Base-by-base conservation (phyloP, 352 stramenopile genomes). In the Pilasporangium apinafurcum region DNA sequence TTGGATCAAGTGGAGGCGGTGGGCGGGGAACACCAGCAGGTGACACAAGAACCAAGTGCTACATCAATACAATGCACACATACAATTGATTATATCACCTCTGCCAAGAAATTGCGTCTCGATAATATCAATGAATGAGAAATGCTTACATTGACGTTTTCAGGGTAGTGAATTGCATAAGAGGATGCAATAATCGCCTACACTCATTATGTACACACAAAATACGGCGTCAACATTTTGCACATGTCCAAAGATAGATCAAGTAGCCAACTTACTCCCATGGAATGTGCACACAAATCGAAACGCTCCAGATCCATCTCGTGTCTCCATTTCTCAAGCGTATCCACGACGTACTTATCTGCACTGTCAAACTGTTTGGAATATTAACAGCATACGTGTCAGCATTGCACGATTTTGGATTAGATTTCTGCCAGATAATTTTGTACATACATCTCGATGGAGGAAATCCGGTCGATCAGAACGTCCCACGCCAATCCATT, bases 121-220 rank as follows among this genome's bases (percentile, higher is more conserved):
- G n/a, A n/a, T n/a, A n/a, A n/a, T n/a, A n/a, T n/a, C n/a, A n/a
- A n/a, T n/a, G n/a, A n/a, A n/a, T n/a, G n/a, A n/a, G 8, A 8
- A 8, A 2, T 5, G 56, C 65, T 48, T 69, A 86, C 77, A 12
- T 76, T 68, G 16, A 91, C 69, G 45, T 68, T 59, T 13, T 86
- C 42, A 20, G 77, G 77, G 42, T 83, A 53, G 27, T 67, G 61
- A 13, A 89, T 29, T 4, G 75, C 75, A 39, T 90, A 92, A 25
- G 75, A 76, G 1, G 80, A 86, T 33, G 75, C 77, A 38, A 90
- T 90, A 16, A 90, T 92, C n/a, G 75, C 80, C 79, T 91, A 17
- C 8, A 40, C 4, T 34, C 9, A 35, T 30, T 6, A 46, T 24
- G 5, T 25, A n/a, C 31, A 18, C n/a, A 34, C 12, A 12, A 34